A percentile compares a stretch with the other conserved stretches of the same genome.
These are phyloP conservation scores for Leccinum boreale DNA, from an alignment of 768 basidiomycete genomes.

Conservation along the genomic window DNA sequence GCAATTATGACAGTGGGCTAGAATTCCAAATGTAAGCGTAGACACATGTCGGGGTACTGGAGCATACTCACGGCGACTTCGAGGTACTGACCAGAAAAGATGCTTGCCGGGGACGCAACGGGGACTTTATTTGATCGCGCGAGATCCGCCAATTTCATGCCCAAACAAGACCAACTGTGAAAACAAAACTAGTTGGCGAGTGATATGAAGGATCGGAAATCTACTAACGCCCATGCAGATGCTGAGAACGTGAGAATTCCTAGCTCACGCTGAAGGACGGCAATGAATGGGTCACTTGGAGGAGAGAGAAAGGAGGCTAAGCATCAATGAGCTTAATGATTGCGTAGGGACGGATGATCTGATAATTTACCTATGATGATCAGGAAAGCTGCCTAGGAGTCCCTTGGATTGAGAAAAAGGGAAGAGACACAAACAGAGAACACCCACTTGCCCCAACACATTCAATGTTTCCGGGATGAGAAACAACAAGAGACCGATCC, in stretches of 20 bases:
- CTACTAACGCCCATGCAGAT: constrained; percentile 60
- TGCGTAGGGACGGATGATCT: background rate
- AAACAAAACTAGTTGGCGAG: background rate
- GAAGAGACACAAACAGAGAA: background rate
- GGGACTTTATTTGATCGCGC: constrained; percentile 45
- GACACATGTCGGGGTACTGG: background rate
- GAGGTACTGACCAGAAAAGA: constrained; percentile 53
- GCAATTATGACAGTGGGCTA: constrained; percentile 59
- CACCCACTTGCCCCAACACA: constrained; percentile 54
- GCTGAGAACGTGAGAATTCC: constrained; percentile 48
- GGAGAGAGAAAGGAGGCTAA: constrained; percentile 64
- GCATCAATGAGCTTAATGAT: background rate
- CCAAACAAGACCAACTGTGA: constrained; percentile 63
- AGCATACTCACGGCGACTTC: constrained; percentile 40
- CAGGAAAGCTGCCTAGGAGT: constrained; percentile 55
- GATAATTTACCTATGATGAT: constrained; percentile 53
- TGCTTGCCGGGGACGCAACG: constrained; percentile 35
- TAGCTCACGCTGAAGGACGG: constrained; percentile 62
- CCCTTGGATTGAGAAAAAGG: background rate
- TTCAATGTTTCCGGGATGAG: constrained; percentile 48
- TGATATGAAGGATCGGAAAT: background rate
- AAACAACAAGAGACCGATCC: constrained; percentile 58
- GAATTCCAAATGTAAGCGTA: background rate
- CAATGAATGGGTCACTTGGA: constrained; percentile 64
- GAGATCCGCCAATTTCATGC: constrained; percentile 57